Conservation (phyloP, 2,329 filamentous ascomycete genomes). For the Curvularia eragrostidis region DNA sequence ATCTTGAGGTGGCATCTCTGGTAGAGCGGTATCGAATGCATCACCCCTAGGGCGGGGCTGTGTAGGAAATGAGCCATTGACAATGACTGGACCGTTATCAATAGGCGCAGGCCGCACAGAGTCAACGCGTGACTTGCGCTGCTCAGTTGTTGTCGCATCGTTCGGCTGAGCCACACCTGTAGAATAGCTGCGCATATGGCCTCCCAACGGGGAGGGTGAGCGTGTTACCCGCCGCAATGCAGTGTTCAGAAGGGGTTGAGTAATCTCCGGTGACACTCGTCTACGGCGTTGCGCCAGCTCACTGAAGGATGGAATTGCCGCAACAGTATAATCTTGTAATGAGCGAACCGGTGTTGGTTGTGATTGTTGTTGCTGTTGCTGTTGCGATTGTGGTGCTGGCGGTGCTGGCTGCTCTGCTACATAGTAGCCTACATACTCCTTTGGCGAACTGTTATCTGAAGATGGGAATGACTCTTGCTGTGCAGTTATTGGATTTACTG, state of each 20-base stretch:
- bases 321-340: conserved; percentile 48
- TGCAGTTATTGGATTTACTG: conserved; percentile 29
- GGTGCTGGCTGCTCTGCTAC: conserved; percentile 51
- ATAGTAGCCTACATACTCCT: conserved; percentile 60
- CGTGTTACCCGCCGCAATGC: conserved; percentile 48
- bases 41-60: conserved; percentile 36
- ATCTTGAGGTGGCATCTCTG: conserved; percentile 26
- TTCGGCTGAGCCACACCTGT: conserved; percentile 31
- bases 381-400: neutral
- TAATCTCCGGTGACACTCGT: conserved; percentile 53
- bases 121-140: conserved; percentile 39
- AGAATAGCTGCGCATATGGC: conserved; percentile 52
- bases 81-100: conserved; percentile 48
- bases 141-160: conserved; percentile 18
- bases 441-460: conserved; percentile 50
- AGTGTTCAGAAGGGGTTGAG: conserved; percentile 48
- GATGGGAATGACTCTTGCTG: conserved; percentile 30
- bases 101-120: conserved; percentile 32
- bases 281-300: conserved; percentile 52
- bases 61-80: conserved; percentile 50
- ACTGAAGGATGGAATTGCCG: conserved; percentile 47
- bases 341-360: conserved; percentile 39
- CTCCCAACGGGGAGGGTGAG: conserved; percentile 57
- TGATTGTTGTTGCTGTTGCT: conserved; percentile 42
- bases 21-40: conserved; percentile 31